These are phyloP conservation scores for Penicillium olsonii DNA, from an alignment of 2,329 filamentous ascomycete genomes.

Conservation along the genomic window DNA sequence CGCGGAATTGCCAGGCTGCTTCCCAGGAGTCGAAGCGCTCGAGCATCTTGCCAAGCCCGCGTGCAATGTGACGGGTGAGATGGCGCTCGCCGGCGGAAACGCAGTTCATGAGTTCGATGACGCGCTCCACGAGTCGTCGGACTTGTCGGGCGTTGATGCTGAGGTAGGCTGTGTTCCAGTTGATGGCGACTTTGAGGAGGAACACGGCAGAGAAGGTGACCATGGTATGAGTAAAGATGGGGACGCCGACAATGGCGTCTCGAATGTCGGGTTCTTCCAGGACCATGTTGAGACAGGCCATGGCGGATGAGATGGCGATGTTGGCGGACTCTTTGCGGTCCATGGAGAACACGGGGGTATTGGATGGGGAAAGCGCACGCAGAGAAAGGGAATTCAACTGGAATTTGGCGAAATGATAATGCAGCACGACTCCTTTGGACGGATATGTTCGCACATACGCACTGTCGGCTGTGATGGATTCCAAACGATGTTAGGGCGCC, in stretches of 20 bases:
- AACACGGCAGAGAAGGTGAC: slow-evolving; percentile 50
- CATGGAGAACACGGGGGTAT: slow-evolving; percentile 45
- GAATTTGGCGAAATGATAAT: slow-evolving; percentile 57
- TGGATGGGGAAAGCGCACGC: slow-evolving; percentile 45
- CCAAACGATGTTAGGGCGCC: slow-evolving; percentile 7
- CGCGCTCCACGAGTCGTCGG: slow-evolving; percentile 40
- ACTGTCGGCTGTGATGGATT: slow-evolving; percentile 39
- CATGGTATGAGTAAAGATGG: slow-evolving; percentile 49
- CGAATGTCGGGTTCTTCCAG: slow-evolving; percentile 52
- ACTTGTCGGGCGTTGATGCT: slow-evolving; percentile 42
- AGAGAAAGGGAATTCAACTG: slow-evolving; percentile 51
- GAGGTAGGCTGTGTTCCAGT: slow-evolving; percentile 45
- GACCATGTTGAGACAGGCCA: slow-evolving; percentile 49
- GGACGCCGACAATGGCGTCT: slow-evolving; percentile 51
- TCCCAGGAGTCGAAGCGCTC: slow-evolving; percentile 46
- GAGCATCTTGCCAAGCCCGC: slow-evolving; percentile 44
- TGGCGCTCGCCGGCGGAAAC: slow-evolving; percentile 46
- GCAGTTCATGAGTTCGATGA: slow-evolving; percentile 43
- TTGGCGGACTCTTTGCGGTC: slow-evolving; percentile 48
- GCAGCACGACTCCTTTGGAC: slow-evolving; percentile 53
- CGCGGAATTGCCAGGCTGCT: slow-evolving; percentile 30
- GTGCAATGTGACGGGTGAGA: slow-evolving; percentile 44
- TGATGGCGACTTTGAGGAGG: slow-evolving; percentile 47
- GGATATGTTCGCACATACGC: slow-evolving; percentile 52
- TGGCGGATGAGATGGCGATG: slow-evolving; percentile 51